Evolutionary conservation across 1,284 basidiomycete species (phyloP), one percentile per base, ranked within the genome.

Genomic region (Tranzscheliella williamsii): DNA sequence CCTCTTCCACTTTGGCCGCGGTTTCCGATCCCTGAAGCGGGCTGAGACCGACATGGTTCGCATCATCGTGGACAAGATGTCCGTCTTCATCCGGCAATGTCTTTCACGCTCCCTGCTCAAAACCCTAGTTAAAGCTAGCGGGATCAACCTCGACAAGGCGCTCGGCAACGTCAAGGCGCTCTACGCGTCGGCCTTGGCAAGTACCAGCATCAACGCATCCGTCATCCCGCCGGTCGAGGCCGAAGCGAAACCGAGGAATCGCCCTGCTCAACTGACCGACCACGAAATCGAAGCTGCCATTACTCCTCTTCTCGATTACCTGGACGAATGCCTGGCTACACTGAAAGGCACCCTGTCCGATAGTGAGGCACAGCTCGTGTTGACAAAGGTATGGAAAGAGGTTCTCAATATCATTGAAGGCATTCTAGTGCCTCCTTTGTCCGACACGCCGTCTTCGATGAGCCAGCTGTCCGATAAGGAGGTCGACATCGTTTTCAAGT

Each of bases 51-150:
- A 98, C 70, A 97, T 99, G 95, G 85, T 94, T 36, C 84, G 92
- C 7, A 89, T 90, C 35, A 94, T 98, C 78, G 90, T 97, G 41
- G 94, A 98, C 82, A 97, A 97, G 92, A 96, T 98, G 89, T 85
- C 88, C 12, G 91, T 94, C 0, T 89, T 94, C 72, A 87, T 98
- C 66, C 86, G 88, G 33, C 89, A 96, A 76, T 91, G 87, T 50
- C 81, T 98, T 9, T 96, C 92, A 2, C 83, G 88, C 4, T 80
- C 79, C 13, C 83, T 90, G 9, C 81, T 96, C 17, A 65, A 65
- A 45, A 70, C 73, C 21, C 53, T 79, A 18, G 72, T 78, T 31
- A 70, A 56, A 42, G 70, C 69, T 21, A 67, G 68, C 24, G 72
- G 74, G 4, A 64, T 76, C 46, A 67, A 72, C 26, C 45, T 75